These are phyloP conservation scores for Aegilops bicornis DNA, from an alignment of 176 grass and related monocot species.

Conservation along the genomic window DNA sequence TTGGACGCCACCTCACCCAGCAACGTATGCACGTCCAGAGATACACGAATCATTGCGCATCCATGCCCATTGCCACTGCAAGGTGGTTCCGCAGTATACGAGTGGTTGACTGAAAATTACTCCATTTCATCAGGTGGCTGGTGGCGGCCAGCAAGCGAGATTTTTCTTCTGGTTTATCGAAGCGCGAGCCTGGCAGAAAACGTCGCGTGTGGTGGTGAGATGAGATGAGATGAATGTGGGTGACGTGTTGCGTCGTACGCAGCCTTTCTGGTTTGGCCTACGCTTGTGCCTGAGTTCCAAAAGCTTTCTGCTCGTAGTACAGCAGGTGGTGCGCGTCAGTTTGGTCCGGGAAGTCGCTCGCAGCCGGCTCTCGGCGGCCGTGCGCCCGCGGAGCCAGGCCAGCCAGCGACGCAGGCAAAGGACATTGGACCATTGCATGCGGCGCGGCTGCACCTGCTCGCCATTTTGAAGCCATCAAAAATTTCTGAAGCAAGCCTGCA, in stretches of 20 bases:
- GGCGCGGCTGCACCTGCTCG: background rate
- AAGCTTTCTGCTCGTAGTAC: background rate
- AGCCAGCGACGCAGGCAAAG: background rate
- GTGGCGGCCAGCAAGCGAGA: background rate
- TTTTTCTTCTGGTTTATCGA: background rate
- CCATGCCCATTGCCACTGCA: background rate
- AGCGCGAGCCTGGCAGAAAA: background rate
- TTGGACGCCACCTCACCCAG: constrained; percentile 29
- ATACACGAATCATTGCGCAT: constrained; percentile 1
- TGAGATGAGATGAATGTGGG: no score
- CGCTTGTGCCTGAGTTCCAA: background rate
- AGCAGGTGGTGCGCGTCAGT: background rate
- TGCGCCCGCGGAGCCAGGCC: background rate
- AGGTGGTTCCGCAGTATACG: no score
- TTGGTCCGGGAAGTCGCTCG: background rate
- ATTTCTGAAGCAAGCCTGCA: no score
- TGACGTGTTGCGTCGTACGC: background rate
- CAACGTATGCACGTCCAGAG: constrained; percentile 22
- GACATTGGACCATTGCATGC: background rate
- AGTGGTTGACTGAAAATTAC: background rate
- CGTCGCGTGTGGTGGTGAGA: background rate
- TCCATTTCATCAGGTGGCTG: background rate
- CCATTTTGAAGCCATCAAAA: background rate
- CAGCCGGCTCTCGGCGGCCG: background rate
- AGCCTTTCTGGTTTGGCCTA: background rate